Evolutionary conservation across 345 rosid genomes (phyloP).

Genomic region (Kernera saxatilis): DNA sequence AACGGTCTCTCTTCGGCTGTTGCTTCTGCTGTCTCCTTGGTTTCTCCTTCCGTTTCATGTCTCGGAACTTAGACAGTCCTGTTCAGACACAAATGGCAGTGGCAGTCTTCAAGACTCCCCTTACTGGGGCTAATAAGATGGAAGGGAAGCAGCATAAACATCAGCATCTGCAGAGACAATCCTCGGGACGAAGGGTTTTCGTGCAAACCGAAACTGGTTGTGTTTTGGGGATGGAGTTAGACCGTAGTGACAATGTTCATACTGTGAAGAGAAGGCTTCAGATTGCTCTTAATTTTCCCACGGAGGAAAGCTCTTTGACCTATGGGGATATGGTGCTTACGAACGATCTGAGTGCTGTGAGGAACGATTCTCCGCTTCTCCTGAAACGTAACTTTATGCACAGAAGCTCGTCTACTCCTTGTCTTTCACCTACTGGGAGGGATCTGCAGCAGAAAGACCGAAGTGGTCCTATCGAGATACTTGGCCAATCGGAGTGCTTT

Average conservation of each 20-base stretch:
- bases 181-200: slow-evolving; percentile 79
- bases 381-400: slow-evolving; percentile 73
- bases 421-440: slow-evolving; percentile 87
- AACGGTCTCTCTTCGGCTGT: slow-evolving; percentile 37
- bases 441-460: slow-evolving; percentile 74
- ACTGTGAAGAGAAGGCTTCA: slow-evolving; percentile 93
- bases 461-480: slow-evolving; percentile 84
- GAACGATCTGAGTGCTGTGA: slow-evolving; percentile 85
- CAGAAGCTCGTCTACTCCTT: slow-evolving; percentile 94
- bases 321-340: slow-evolving; percentile 86
- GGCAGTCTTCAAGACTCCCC: slow-evolving; percentile 70
- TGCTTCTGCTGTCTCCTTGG: slow-evolving; percentile 32
- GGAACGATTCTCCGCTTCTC: slow-evolving; percentile 83
- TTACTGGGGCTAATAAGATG: slow-evolving; percentile 44
- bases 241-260: slow-evolving; percentile 88
- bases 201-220: slow-evolving; percentile 97
- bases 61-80: slow-evolving; percentile 86
- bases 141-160: slow-evolving; percentile 49
- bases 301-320: slow-evolving; percentile 71
- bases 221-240: slow-evolving; percentile 97
- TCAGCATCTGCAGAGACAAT: slow-evolving; percentile 36
- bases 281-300: slow-evolving; percentile 78
- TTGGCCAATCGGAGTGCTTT: slow-evolving; percentile 61
- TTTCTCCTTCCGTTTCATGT: slow-evolving; percentile 58
- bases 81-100: slow-evolving; percentile 98